Percentiles rank a stretch among this genome's conserved stretches.
phyloP scores from a whole-genome alignment of 2,329 filamentous ascomycete genomes.

The Chaetomiaceae sp. region DNA sequence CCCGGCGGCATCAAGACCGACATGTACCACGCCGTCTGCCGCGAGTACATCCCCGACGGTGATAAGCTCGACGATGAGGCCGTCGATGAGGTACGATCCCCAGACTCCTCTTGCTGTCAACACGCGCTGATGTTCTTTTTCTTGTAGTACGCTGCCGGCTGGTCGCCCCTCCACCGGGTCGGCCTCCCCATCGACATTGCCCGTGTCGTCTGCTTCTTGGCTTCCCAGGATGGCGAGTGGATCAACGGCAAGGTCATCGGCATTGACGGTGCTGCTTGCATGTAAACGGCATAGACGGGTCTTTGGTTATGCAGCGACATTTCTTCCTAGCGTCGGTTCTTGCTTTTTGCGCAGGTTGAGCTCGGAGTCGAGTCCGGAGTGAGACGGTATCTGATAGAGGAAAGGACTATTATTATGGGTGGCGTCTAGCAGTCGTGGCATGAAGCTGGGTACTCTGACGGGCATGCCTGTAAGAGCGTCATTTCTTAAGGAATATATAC shows the following conservation, averaged over 20 bases:
- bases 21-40: conserved; percentile 61
- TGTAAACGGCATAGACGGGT: conserved; percentile 23
- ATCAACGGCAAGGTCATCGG: conserved; percentile 41
- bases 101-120: neutral
- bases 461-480: too few species aligned
- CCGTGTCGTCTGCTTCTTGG: conserved; percentile 55
- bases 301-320: neutral
- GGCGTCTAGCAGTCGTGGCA: too few species aligned
- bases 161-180: conserved; percentile 61
- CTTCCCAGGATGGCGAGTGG: conserved; percentile 45
- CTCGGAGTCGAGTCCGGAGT: too few species aligned
- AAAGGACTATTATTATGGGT: too few species aligned
- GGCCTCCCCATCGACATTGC: conserved; percentile 66
- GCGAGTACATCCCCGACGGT: conserved; percentile 57
- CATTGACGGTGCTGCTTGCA: conserved; percentile 34
- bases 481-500: too few species aligned
- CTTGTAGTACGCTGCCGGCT: conserved; percentile 54
- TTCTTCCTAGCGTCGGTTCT: neutral
- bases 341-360: too few species aligned
- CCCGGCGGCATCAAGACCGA: conserved; percentile 62
- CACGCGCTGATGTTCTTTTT: neutral
- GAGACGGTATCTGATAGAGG: too few species aligned
- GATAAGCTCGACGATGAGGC: conserved; percentile 52
- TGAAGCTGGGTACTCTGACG: too few species aligned
- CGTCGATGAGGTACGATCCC: conserved; percentile 46